Conservation (phyloP, 345 rosid genomes). For the Leavenworthia alabamica region DNA sequence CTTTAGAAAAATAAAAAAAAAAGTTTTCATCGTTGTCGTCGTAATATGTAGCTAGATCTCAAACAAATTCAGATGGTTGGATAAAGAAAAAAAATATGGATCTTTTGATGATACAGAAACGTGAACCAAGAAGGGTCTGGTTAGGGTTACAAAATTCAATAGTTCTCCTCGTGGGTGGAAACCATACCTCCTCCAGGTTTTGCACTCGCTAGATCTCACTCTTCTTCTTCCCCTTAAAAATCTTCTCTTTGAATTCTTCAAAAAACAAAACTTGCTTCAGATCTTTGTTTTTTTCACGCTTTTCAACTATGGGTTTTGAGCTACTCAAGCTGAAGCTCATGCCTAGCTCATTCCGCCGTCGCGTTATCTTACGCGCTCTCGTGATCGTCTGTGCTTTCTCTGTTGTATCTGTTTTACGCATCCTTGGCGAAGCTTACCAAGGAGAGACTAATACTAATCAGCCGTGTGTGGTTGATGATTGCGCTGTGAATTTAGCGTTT, state of each 20-base stretch:
- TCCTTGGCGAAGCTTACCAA: conserved; percentile 34
- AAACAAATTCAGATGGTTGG: conserved; percentile 17
- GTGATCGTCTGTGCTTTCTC: conserved; percentile 48
- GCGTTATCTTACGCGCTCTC: conserved; percentile 54
- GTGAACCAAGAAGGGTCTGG: conserved; percentile 62
- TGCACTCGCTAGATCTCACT: conserved; percentile 59
- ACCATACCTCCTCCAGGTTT: conserved; percentile 98
- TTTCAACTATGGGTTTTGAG: conserved; percentile 46
- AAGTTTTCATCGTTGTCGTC: conserved; percentile 12
- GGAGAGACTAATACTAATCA: conserved; percentile 22
- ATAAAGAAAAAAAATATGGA: conserved; percentile 33
- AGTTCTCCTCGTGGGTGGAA: conserved; percentile 99
- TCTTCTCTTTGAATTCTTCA: conserved; percentile 30
- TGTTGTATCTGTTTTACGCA: conserved; percentile 47
- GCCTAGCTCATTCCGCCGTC: conserved; percentile 49
- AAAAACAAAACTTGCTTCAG: not conserved
- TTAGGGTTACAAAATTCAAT: conserved; percentile 55
- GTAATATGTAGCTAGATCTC: conserved; percentile 19
- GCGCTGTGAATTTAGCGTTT: conserved; percentile 36
- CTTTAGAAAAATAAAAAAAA: not conserved
- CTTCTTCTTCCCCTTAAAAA: not conserved
- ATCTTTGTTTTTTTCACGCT: not conserved
- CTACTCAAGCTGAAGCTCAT: conserved; percentile 37
- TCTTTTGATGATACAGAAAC: conserved; percentile 32
- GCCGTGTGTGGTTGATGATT: conserved; percentile 29